Conservation (phyloP, 78 protist genomes). For the Protostelium mycophagum region DNA sequence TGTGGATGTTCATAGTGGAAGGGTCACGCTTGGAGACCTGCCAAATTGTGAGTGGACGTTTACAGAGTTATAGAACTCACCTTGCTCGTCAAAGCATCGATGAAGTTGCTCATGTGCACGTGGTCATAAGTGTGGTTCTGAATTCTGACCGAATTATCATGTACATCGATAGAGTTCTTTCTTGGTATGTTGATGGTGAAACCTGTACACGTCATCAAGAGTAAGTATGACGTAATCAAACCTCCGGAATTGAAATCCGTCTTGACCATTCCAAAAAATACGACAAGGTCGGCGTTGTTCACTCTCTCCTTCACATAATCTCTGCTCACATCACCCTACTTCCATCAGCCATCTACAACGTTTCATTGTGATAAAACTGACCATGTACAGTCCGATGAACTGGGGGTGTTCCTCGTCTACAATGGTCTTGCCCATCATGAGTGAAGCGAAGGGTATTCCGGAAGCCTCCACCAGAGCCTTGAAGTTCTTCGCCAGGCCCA, state of each 20-base stretch:
- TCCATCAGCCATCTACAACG: too few relatives aligned
- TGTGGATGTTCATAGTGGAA: background rate
- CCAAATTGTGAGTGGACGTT: background rate
- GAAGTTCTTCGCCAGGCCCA: background rate
- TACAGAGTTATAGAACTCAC: background rate
- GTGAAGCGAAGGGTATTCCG: background rate
- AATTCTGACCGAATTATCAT: background rate
- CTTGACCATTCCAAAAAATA: background rate
- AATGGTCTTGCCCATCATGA: background rate
- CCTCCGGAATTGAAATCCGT: background rate
- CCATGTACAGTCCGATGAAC: background rate
- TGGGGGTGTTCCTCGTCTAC: background rate
- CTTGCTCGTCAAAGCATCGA: background rate
- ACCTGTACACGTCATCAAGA: background rate
- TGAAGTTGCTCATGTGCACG: background rate
- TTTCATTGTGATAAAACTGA: background rate
- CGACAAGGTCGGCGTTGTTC: background rate
- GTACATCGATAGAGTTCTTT: background rate
- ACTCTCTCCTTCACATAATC: background rate
- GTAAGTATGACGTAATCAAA: background rate
- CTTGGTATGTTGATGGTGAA: background rate
- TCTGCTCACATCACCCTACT: background rate
- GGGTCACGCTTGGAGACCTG: background rate
- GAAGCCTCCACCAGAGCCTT: background rate
- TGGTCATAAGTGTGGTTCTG: background rate